Evolutionary conservation across 1,284 basidiomycete species (phyloP).

Genomic region (Cutaneotrichosporon dermatis): DNA sequence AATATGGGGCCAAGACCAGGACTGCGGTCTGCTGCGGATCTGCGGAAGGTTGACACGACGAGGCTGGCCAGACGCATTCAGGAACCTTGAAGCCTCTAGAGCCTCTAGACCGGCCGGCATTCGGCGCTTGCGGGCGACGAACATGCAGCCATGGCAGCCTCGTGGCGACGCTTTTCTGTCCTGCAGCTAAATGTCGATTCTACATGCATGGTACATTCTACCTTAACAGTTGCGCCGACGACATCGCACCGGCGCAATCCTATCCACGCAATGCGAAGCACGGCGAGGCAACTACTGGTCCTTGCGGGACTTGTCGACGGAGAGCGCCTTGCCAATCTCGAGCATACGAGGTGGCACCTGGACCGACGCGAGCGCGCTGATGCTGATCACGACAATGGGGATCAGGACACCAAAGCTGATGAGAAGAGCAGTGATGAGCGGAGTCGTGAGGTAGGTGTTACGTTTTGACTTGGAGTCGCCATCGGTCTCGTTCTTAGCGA

Average conservation of each 20-base stretch:
- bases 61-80: too few relatives aligned
- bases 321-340: constrained; percentile 41
- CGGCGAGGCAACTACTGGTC: constrained; percentile 56
- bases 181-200: not conserved
- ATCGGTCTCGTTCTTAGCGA: constrained; percentile 9
- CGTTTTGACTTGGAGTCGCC: constrained; percentile 34
- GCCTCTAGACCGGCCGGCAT: too few relatives aligned
- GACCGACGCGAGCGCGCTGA: constrained; percentile 67
- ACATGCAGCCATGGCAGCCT: too few relatives aligned
- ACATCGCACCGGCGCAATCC: not conserved
- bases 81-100: too few relatives aligned
- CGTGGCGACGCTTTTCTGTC: too few relatives aligned
- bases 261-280: not conserved
- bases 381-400: constrained; percentile 63
- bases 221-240: not conserved
- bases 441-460: constrained; percentile 75
- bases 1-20: too few relatives aligned
- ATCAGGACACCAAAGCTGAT: constrained; percentile 66
- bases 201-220: constrained; percentile 5
- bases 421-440: constrained; percentile 65
- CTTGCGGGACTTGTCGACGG: constrained; percentile 67
- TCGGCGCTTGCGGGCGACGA: too few relatives aligned
- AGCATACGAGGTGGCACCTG: constrained; percentile 56
- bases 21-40: too few relatives aligned
- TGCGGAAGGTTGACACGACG: too few relatives aligned